A percentile compares a stretch with the other conserved stretches of the same genome.
Evolutionary conservation across 495 filamentous ascomycete genomes (phyloP).

Genomic region (Aspergillus saccharolyticus): DNA sequence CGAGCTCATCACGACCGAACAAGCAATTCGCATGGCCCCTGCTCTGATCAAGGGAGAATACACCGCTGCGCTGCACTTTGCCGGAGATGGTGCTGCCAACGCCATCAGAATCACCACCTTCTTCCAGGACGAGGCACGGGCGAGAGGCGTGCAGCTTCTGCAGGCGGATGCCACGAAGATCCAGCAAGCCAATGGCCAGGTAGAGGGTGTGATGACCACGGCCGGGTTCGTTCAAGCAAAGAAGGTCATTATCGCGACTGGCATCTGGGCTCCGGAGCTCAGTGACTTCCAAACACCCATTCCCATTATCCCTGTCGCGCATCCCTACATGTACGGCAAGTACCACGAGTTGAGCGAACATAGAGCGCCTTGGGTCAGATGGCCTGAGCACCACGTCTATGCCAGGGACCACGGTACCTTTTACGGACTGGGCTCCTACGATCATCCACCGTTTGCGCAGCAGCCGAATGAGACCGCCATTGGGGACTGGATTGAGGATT

Average conservation of each 20-base stretch:
- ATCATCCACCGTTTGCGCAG: slow-evolving; percentile 23
- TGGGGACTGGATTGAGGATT: slow-evolving; percentile 24
- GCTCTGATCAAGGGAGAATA: slow-evolving; percentile 25
- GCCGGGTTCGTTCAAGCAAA: slow-evolving; percentile 17
- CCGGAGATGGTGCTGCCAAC: slow-evolving; percentile 29
- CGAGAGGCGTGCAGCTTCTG: slow-evolving; percentile 21
- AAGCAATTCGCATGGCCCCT: slow-evolving; percentile 24
- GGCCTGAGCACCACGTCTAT: slow-evolving; percentile 35
- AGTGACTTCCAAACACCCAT: slow-evolving; percentile 21
- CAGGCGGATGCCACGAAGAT: slow-evolving; percentile 23
- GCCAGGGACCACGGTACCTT: slow-evolving; percentile 30
- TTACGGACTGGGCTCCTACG: slow-evolving; percentile 30
- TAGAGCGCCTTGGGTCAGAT: slow-evolving; percentile 27
- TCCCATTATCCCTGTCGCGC: slow-evolving; percentile 31
- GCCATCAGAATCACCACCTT: slow-evolving; percentile 22
- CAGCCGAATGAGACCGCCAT: slow-evolving; percentile 21
- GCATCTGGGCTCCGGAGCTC: slow-evolving; percentile 28
- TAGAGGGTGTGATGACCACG: slow-evolving; percentile 17
- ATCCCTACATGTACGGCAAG: slow-evolving; percentile 31
- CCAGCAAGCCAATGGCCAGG: slow-evolving; percentile 15
- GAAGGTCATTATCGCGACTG: slow-evolving; percentile 27
- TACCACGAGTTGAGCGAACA: slow-evolving; percentile 14
- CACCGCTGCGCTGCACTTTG: slow-evolving; percentile 20
- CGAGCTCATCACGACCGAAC: slow-evolving; percentile 22
- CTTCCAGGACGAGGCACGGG: slow-evolving; percentile 20